phyloP scores from a whole-genome alignment of 2,329 filamentous ascomycete species.

The Ophioceras dolichostomum region DNA sequence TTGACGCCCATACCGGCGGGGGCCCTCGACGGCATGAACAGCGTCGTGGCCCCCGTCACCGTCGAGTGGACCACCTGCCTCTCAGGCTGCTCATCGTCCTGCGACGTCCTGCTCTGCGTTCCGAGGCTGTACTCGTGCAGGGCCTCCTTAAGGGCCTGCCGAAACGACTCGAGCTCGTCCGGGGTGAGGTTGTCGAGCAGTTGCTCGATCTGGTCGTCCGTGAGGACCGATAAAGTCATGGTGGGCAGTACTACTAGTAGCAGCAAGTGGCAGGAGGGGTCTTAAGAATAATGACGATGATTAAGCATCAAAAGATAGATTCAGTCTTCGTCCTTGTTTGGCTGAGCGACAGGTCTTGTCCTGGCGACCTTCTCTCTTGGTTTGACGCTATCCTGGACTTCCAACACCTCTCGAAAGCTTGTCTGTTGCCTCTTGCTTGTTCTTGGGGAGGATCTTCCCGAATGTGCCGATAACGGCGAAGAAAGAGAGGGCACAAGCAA shows the following conservation, averaged over 20 bases:
- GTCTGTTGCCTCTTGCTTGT: no score
- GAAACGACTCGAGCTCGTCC: constrained; percentile 40
- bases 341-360: no score
- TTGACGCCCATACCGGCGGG: constrained; percentile 56
- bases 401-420: no score
- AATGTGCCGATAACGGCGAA: no score
- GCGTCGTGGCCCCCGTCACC: constrained; percentile 41
- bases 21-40: constrained; percentile 65
- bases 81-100: constrained; percentile 41
- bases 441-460: no score
- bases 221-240: constrained; percentile 48
- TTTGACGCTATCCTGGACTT: no score
- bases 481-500: no score
- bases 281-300: not conserved
- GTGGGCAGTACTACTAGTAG: not conserved
- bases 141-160: constrained; percentile 32
- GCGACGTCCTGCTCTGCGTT: constrained; percentile 27
- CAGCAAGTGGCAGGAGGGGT: not conserved
- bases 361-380: no score
- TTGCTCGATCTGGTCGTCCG: constrained; percentile 40
- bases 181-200: constrained; percentile 40
- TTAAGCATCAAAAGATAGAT: not conserved
- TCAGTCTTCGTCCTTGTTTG: not conserved
- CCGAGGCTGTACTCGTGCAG: constrained; percentile 52
- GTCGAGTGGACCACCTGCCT: constrained; percentile 35